Evolutionary conservation across 805 yeast species (phyloP), one percentile per base, ranked within the genome.

Genomic region (Priceomyces castillae): DNA sequence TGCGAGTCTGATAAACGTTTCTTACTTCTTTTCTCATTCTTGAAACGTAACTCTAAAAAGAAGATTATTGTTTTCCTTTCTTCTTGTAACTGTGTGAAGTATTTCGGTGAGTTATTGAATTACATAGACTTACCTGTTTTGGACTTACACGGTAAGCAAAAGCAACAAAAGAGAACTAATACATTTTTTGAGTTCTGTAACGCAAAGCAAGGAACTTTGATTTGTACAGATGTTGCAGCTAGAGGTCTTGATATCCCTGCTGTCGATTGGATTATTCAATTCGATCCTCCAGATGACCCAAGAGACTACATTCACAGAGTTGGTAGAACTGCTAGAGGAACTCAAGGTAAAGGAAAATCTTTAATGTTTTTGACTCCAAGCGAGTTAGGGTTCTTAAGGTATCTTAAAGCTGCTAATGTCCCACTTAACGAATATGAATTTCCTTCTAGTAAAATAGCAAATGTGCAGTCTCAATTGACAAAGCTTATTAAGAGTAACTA

Each of bases 251-350:
- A 94, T 73, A 94, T 94, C 55, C 99, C 99, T 42, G 84, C 95
- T 22, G 99, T 94, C 43, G 99, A 95, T 72, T 94, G 99, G 99
- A 94, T 94, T 59, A 86, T 94, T 52, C 99, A 94, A 74, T 94
- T 89, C 61, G 99, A 94, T 66, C 99, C 99, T 43, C 99, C 99
- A 64, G 99, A 94, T 84, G 99, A 94, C 71, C 99, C 99, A 68
- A 83, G 98, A 71, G 98, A 94, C 69, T 94, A 94, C 65, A 94
- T 94, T 54, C 99, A 94, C 72, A 82, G 99, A 68, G 99, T 94
- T 30, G 99, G 99, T 53, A 84, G 99, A 76, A 94, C 99, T 20
- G 99, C 99, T 30, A 84, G 99, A 74, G 96, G 95, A 51, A 70
- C 84, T 17, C 61, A 78, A 39, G 98, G 96, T 44, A 84, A 83